Evolutionary conservation across 805 yeast genomes (phyloP).

Genomic region (Brettanomyces sp.): DNA sequence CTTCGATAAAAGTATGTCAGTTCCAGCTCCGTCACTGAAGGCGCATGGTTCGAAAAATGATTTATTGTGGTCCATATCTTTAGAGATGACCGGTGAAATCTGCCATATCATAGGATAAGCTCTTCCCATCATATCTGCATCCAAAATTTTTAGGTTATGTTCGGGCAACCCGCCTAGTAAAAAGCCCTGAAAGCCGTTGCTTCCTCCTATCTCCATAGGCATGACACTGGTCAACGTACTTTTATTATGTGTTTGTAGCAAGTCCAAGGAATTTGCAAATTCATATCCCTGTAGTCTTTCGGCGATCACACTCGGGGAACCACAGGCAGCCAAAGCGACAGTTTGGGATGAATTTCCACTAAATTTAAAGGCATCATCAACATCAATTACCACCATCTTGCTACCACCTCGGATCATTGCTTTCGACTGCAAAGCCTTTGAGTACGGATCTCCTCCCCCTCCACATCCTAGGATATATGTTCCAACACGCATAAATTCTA

Average conservation of each 20-base stretch:
- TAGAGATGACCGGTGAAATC: conserved; percentile 26
- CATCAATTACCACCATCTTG: conserved; percentile 25
- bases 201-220: conserved; percentile 37
- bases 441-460: conserved; percentile 42
- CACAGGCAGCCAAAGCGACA: conserved; percentile 30
- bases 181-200: conserved; percentile 29
- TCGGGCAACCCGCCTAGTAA: conserved; percentile 14
- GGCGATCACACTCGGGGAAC: conserved; percentile 38
- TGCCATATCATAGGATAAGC: conserved; percentile 39
- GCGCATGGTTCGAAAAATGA: conserved; percentile 15
- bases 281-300: conserved; percentile 35
- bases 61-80: conserved; percentile 6
- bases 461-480: conserved; percentile 40
- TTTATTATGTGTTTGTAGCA: conserved; percentile 19
- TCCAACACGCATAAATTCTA: conserved; percentile 36
- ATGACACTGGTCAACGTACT: conserved; percentile 24
- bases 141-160: conserved; percentile 23
- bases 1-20: conserved; percentile 24
- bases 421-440: conserved; percentile 26
- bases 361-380: conserved; percentile 21
- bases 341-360: conserved; percentile 20
- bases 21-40: conserved; percentile 32
- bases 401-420: conserved; percentile 28
- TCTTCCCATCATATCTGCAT: conserved; percentile 40
- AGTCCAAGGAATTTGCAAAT: conserved; percentile 22